A percentile compares a stretch with the other conserved stretches of the same genome.
These are phyloP conservation scores for Komagataella ulmi DNA, from an alignment of 805 yeast species.

Conservation along the genomic window DNA sequence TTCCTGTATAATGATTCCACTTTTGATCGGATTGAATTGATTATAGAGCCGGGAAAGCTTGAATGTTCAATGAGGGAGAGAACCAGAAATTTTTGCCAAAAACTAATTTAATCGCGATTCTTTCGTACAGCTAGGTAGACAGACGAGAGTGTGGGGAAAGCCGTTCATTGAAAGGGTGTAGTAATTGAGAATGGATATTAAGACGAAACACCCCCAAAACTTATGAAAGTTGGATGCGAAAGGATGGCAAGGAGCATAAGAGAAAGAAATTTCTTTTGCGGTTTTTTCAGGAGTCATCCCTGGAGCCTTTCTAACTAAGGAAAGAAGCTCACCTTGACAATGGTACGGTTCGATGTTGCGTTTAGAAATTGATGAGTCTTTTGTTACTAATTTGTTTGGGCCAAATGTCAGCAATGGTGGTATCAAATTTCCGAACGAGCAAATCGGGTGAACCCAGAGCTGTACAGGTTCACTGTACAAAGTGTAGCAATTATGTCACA, in stretches of 20 bases:
- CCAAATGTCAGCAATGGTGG: no score
- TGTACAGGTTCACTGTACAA: no score
- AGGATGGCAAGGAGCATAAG: background rate
- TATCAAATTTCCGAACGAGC: no score
- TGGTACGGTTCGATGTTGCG: no score
- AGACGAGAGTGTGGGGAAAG: background rate
- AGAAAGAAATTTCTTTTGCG: background rate
- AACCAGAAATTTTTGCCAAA: background rate
- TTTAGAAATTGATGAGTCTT: no score
- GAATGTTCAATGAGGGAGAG: background rate
- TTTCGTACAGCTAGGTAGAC: background rate
- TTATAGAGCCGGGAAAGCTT: background rate
- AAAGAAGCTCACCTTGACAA: background rate
- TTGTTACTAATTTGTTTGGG: no score
- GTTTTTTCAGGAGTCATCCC: background rate
- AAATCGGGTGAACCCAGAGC: no score
- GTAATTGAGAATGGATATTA: background rate
- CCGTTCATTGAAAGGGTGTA: background rate
- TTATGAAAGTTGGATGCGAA: background rate
- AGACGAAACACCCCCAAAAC: background rate
- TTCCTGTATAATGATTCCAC: background rate
- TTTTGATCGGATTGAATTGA: background rate
- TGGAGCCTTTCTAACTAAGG: background rate
- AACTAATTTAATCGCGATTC: background rate
- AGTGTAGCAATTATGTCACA: no score